Conservation (phyloP, 805 yeast genomes). For the Clavispora fructus region DNA sequence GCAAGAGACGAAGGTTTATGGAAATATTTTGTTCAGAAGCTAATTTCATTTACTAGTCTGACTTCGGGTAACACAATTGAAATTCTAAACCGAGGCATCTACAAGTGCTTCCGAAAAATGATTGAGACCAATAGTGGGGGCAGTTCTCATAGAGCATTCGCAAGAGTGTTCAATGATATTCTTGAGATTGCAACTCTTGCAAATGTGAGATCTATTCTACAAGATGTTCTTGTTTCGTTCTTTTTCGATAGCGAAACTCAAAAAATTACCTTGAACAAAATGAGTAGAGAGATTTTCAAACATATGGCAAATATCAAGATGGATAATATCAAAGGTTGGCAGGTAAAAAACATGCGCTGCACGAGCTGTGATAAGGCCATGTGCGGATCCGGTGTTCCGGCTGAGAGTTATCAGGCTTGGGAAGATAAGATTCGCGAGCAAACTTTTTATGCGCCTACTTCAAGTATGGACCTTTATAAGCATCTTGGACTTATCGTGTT, state of each 20-base stretch:
- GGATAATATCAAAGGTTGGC: conserved; percentile 57
- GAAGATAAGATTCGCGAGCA: conserved; percentile 32
- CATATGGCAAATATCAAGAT: conserved; percentile 40
- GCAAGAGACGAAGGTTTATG: conserved; percentile 23
- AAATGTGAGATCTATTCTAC: conserved; percentile 54
- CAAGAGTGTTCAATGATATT: conserved; percentile 7
- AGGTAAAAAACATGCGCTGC: conserved; percentile 46
- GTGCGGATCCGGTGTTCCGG: conserved; percentile 60
- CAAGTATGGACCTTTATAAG: background rate
- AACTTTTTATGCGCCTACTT: background rate
- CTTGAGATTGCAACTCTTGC: conserved; percentile 37
- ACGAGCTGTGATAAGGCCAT: conserved; percentile 70
- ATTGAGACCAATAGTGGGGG: conserved; percentile 19
- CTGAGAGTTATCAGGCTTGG: conserved; percentile 51
- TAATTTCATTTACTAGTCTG: conserved; percentile 18
- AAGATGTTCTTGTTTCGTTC: conserved; percentile 60
- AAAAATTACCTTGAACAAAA: conserved; percentile 44
- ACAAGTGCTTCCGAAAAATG: conserved; percentile 28
- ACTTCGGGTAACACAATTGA: background rate
- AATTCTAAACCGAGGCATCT: conserved; percentile 24
- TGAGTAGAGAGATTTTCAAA: conserved; percentile 52
- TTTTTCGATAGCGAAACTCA: conserved; percentile 58
- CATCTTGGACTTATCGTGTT: conserved; percentile 40
- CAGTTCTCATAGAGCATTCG: conserved; percentile 3
- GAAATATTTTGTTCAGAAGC: conserved; percentile 22